Percentiles rank a stretch among this genome's conserved stretches.
These are phyloP conservation scores for Brettanomyces custersianus DNA, from an alignment of 805 yeast species.

Conservation along the genomic window DNA sequence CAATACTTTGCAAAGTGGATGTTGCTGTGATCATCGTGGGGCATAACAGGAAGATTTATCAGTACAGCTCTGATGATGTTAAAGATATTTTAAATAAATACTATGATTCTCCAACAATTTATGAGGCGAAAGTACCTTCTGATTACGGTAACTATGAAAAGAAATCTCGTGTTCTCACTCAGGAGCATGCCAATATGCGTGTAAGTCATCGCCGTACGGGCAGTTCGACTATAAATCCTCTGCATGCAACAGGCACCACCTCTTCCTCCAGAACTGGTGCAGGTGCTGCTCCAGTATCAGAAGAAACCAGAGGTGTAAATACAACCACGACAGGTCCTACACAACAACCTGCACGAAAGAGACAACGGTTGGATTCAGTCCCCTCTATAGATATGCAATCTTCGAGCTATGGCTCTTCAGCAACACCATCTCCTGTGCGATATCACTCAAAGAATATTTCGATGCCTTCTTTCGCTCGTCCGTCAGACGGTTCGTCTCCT, in stretches of 20 bases:
- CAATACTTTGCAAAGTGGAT: constrained; percentile 89
- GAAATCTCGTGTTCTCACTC: constrained; percentile 9
- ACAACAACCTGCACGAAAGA: no score
- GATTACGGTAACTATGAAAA: constrained; percentile 53
- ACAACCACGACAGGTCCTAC: no score
- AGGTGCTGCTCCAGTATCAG: no score
- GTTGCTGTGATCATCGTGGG: constrained; percentile 85
- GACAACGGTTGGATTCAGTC: no score
- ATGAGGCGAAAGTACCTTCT: constrained; percentile 56
- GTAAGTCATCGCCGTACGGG: constrained; percentile 4
- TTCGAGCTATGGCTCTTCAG: no score
- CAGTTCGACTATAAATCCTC: constrained; percentile 3
- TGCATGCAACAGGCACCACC: constrained; percentile 1
- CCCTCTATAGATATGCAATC: no score
- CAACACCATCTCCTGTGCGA: constrained; percentile 1
- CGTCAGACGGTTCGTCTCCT: constrained; percentile 1
- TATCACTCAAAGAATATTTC: background rate
- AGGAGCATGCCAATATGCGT: background rate
- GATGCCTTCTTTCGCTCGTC: background rate
- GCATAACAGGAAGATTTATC: constrained; percentile 73
- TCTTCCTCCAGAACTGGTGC: no score
- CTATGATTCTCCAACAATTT: constrained; percentile 22
- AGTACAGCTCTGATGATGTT: constrained; percentile 68
- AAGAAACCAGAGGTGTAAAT: no score
- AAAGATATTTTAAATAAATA: constrained; percentile 37